Evolutionary conservation across 192 early-diverging fungal species (phyloP).

Genomic region (Podochytrium sp.): DNA sequence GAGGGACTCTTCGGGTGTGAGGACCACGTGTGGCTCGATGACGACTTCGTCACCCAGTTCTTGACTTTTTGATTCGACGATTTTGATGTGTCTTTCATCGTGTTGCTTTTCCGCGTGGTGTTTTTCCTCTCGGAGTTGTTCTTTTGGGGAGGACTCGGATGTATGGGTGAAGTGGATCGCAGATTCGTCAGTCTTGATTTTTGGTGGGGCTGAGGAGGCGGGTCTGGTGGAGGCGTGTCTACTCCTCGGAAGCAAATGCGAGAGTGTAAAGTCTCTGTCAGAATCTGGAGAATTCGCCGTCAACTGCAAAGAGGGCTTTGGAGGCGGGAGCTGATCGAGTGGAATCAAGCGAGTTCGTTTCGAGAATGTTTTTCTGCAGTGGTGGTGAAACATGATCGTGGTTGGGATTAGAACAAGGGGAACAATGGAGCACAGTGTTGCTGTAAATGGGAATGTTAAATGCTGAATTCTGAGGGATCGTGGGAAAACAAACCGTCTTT

Average conservation of each 20-base stretch:
- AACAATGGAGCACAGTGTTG: conserved; percentile 26
- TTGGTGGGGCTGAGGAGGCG: background rate
- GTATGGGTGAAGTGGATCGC: background rate
- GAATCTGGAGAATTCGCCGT: background rate
- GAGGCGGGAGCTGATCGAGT: conserved; percentile 7
- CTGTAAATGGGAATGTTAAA: conserved; percentile 1
- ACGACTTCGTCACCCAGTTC: background rate
- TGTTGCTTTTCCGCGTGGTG: background rate
- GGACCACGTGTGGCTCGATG: conserved; percentile 33
- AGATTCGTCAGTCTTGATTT: background rate
- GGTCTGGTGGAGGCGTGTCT: background rate
- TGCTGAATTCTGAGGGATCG: background rate
- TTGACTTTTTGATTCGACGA: background rate
- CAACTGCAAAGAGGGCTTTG: background rate
- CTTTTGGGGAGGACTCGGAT: background rate
- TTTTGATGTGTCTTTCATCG: background rate
- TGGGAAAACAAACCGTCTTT: conserved; percentile 29
- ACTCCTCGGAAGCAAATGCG: background rate
- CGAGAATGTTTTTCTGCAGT: conserved; percentile 43
- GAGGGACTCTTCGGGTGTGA: conserved; percentile 40
- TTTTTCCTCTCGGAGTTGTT: background rate
- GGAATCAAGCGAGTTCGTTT: conserved; percentile 37
- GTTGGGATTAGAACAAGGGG: conserved; percentile 33
- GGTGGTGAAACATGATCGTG: conserved; percentile 42
- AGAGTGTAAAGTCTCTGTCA: background rate